phyloP scores from a whole-genome alignment of 1,284 basidiomycete genomes.

The Xerocomus cyaneibrunnescens region DNA sequence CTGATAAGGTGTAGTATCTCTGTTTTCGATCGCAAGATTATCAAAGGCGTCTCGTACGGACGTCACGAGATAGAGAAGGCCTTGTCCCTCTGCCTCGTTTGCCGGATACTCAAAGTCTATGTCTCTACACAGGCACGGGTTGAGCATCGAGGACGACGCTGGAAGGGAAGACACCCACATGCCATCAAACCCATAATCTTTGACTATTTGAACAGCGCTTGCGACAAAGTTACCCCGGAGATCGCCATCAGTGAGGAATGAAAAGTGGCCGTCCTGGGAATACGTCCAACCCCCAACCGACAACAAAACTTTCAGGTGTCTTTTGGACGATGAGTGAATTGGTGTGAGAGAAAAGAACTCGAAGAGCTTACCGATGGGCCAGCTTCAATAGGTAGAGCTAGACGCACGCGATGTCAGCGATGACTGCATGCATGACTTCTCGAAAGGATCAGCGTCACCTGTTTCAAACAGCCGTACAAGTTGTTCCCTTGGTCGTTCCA shows the following conservation, averaged over 20 bases:
- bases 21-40: slow-evolving; percentile 51
- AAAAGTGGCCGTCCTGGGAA: slow-evolving; percentile 64
- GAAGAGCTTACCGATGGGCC: slow-evolving; percentile 20
- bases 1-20: slow-evolving; percentile 58
- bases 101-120: slow-evolving; percentile 69
- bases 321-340: slow-evolving; percentile 25
- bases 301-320: slow-evolving; percentile 75
- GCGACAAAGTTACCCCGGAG: slow-evolving; percentile 70
- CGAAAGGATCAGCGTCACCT: slow-evolving; percentile 43
- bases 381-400: slow-evolving; percentile 69
- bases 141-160: not conserved
- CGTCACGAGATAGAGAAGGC: slow-evolving; percentile 58
- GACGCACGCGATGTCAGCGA: slow-evolving; percentile 1
- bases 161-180: slow-evolving; percentile 46
- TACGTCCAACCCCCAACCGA: slow-evolving; percentile 80
- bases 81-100: slow-evolving; percentile 51
- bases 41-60: slow-evolving; percentile 57
- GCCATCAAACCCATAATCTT: slow-evolving; percentile 89
- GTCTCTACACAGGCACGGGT: slow-evolving; percentile 43
- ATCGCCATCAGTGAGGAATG: slow-evolving; percentile 53
- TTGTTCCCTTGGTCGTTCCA: slow-evolving; percentile 70
- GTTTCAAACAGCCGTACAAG: slow-evolving; percentile 86
- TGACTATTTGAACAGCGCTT: slow-evolving; percentile 70
- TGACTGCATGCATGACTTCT: not conserved
- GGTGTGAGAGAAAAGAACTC: not conserved